Conservation (phyloP, 805 yeast genomes). For the Hanseniaspora thailandica region DNA sequence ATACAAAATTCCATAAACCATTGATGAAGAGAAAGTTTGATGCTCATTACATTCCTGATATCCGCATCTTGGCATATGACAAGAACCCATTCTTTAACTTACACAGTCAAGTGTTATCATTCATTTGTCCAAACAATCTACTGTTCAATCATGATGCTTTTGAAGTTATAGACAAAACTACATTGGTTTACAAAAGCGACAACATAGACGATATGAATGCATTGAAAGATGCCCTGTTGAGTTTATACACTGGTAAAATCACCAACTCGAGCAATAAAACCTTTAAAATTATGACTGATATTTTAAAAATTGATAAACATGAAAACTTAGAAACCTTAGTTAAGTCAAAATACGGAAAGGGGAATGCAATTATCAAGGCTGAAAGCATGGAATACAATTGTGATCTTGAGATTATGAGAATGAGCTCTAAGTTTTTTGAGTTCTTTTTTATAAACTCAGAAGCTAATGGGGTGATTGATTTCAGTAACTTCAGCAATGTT, state of each 20-base stretch:
- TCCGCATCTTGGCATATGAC: constrained; percentile 18
- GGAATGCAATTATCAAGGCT: constrained; percentile 38
- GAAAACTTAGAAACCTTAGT: constrained; percentile 2
- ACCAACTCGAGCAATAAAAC: neutral
- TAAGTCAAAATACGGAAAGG: constrained; percentile 10
- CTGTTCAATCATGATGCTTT: constrained; percentile 10
- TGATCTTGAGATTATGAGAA: constrained; percentile 42
- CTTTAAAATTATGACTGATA: constrained; percentile 18
- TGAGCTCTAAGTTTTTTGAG: constrained; percentile 54
- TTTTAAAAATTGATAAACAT: constrained; percentile 23
- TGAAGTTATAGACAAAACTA: constrained; percentile 15
- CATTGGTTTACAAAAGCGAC: constrained; percentile 1
- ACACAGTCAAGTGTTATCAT: constrained; percentile 20
- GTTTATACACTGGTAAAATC: neutral
- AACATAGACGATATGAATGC: neutral
- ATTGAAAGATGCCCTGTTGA: constrained; percentile 14
- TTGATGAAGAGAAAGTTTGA: neutral
- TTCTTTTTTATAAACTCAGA: constrained; percentile 38
- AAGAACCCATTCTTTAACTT: constrained; percentile 17
- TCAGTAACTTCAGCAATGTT: constrained; percentile 33
- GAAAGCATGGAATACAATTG: constrained; percentile 36
- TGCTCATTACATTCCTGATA: constrained; percentile 16
- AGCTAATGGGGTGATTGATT: constrained; percentile 26
- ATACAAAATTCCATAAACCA: neutral
- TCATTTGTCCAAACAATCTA: constrained; percentile 18